Evolutionary conservation across 805 yeast species (phyloP), one percentile per base, ranked within the genome.

Genomic region (Scheffersomyces amazonensis): DNA sequence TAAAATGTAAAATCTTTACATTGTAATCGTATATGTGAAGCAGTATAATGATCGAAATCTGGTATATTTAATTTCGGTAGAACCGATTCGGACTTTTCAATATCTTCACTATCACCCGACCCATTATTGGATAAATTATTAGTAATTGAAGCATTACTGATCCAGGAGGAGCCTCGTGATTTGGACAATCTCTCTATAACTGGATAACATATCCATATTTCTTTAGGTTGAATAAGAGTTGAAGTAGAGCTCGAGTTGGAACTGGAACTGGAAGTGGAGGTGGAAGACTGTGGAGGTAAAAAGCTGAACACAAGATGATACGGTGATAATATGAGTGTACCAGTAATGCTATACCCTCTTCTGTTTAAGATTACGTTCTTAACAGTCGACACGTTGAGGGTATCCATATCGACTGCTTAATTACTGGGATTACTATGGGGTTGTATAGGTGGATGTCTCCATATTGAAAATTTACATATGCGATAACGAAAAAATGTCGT

Each of bases 171-270:
- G 45, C 90, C 80, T 44, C 76, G 59, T 43, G 76, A 65, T 56
- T 78, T 73, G 48, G 75, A 75, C 1, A 83, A 78, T 33, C 69
- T 70, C 34, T 78, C 82, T 22, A 90, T 80, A 45, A 89, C 77
- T 1, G 97, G 96, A 59, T 88, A 91, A 42, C 95, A 84, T 21
- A 88, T 74, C 99, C 98, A 93, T 21, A 87, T 76, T 58, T 93
- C 98, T 40, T 80, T 67, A 7, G 68, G 53, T 17, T 31, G 35
- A 5, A 5, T 27, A 4, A 6, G 17, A 75, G 74, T 1, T 22
- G 29, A 6, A 24, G 21, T 6, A 4, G 32, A 2, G 31, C 31
- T 23, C 6, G 16, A 9, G 30, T 12, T 17, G 15, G 4, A 9
- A 25, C 31, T 12, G 19, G 20, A 20, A 23, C 29, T 11, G 25